Base-by-base conservation (phyloP, 306 rosid species). In the Pachyrhizus erosus region DNA sequence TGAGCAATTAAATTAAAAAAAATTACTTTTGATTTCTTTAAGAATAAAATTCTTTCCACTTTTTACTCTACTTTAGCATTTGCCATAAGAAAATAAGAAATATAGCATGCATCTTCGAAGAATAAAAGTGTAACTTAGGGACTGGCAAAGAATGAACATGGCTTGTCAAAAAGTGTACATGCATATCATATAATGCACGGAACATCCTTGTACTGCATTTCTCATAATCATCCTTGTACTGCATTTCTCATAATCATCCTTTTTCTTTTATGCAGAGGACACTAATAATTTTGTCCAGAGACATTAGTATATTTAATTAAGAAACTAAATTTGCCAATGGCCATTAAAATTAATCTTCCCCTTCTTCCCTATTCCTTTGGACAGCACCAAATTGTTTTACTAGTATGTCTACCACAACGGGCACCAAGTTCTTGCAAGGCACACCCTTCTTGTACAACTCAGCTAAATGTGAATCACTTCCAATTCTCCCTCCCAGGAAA, bases 401-500 rank as follows among this genome's bases (percentile, higher is more conserved):
- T 60, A 96, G 79, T 74, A 96, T 84, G 73, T 93, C 98, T 64
- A 81, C 94, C 57, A 96, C 94, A 27, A 96, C 7, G 33, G 98
- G 93, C 71, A 88, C 97, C 90, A 96, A 87, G 84, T 96, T 83
- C 94, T 93, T 92, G 80, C 99, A 96, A 81, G 98, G 99, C 48
- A 96, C 99, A 84, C 86, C 70, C 82, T 96, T 96, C 79, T 92
- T 92, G 78, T 96, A 93, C 5, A 92, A 71, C 54, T 91, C 90
- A 20, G 91, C 98, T 55, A 96, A 77, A 86, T 96, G 99, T 57
- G 98, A 96, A 88, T 96, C 98, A 62, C 98, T 91, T 82, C 98
- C 99, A 69, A 96, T 87, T 86, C 93, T 92, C 26, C 99, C 99
- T 67, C 99, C 99, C 29, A 96, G 76, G 82, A 86, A 96, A 29